Conservation (phyloP, 768 basidiomycete species). For the Tulasnella sp. region DNA sequence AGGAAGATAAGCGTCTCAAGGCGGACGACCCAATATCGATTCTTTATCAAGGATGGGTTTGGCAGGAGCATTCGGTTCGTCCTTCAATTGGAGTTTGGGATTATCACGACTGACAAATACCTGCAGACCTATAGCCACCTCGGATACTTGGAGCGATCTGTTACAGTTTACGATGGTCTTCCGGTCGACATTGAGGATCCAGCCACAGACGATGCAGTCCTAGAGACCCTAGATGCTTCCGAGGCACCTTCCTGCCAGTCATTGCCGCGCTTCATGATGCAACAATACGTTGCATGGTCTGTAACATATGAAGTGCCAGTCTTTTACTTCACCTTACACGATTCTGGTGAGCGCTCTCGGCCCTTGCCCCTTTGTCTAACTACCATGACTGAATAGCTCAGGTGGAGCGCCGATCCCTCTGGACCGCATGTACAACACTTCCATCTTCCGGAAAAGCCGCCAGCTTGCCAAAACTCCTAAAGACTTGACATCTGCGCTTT, state of each 20-base stretch:
- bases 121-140: no score
- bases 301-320: slow-evolving; percentile 70
- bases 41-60: no score
- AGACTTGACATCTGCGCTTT: slow-evolving; percentile 39
- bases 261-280: slow-evolving; percentile 22
- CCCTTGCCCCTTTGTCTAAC: not conserved
- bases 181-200: no score
- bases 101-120: no score
- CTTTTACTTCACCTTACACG: slow-evolving; percentile 68
- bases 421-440: slow-evolving; percentile 41
- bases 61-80: no score
- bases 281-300: slow-evolving; percentile 69
- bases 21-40: no score
- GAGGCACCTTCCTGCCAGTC: slow-evolving; percentile 26
- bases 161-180: no score
- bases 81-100: no score
- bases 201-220: not conserved
- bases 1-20: no score
- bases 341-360: slow-evolving; percentile 45
- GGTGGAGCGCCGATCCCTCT: slow-evolving; percentile 55
- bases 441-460: slow-evolving; percentile 40
- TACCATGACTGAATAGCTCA: slow-evolving; percentile 26
- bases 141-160: no score
- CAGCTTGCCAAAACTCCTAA: slow-evolving; percentile 19
- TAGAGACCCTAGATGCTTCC: slow-evolving; percentile 28